These are phyloP conservation scores for Aureobasidium zeae DNA, from an alignment of 2,329 filamentous ascomycete species.

Conservation along the genomic window DNA sequence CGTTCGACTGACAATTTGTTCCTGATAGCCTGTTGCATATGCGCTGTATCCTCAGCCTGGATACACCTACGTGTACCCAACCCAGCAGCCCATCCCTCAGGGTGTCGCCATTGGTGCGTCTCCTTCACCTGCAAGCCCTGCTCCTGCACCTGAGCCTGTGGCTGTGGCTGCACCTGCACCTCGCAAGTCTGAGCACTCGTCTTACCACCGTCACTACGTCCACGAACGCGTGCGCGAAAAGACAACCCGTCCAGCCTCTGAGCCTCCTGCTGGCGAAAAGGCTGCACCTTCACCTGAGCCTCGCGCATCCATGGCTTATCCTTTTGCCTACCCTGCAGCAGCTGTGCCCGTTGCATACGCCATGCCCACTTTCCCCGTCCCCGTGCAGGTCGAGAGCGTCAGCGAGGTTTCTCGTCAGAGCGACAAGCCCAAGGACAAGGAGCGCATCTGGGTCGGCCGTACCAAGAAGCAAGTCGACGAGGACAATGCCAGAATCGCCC, in stretches of 20 bases:
- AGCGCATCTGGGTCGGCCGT: constrained; percentile 29
- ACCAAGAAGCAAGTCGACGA: constrained; percentile 31
- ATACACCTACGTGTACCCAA: constrained; percentile 10
- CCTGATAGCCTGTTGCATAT: constrained; percentile 10
- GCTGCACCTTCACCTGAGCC: background rate
- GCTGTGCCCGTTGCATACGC: constrained; percentile 8
- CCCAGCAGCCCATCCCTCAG: too few species aligned
- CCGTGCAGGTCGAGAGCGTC: constrained; percentile 15
- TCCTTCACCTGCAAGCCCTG: background rate
- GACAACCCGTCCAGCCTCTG: background rate
- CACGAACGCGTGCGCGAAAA: constrained; percentile 4
- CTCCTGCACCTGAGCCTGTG: background rate
- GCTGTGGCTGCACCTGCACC: background rate
- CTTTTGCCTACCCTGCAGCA: background rate
- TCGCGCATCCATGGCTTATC: background rate
- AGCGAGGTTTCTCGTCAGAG: constrained; percentile 3
- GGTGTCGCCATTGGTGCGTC: background rate
- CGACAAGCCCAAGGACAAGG: background rate
- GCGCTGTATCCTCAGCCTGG: constrained; percentile 9
- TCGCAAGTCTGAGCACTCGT: background rate
- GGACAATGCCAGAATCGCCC: constrained; percentile 31
- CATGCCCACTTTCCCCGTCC: constrained; percentile 13
- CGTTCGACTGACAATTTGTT: constrained; percentile 1
- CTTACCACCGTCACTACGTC: constrained; percentile 4
- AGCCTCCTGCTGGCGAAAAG: background rate